phyloP scores from a whole-genome alignment of 805 yeast species.

The Candida ovalis region DNA sequence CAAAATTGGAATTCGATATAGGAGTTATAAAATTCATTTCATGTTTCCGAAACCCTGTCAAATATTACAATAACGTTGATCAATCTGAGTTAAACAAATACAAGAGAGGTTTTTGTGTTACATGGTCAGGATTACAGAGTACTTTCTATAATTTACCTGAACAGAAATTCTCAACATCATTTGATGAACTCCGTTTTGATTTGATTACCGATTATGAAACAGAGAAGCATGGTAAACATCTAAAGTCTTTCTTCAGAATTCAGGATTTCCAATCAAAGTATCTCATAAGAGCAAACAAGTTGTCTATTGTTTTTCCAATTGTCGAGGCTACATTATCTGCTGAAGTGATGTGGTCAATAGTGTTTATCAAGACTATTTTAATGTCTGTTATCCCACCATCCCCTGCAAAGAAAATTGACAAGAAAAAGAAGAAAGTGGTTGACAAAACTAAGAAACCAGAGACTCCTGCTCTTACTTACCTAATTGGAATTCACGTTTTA shows the following conservation, averaged over 20 bases:
- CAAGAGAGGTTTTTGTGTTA: conserved; percentile 26
- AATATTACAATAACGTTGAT: conserved; percentile 26
- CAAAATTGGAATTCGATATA: conserved; percentile 8
- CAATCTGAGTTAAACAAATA: conserved; percentile 26
- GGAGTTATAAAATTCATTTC: conserved; percentile 18
- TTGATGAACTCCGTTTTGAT: conserved; percentile 8
- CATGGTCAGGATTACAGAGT: conserved; percentile 2
- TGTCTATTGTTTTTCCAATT: conserved; percentile 23
- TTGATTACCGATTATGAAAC: conserved; percentile 22
- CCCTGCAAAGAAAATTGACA: neutral
- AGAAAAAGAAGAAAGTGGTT: neutral
- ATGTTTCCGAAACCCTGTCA: conserved; percentile 29
- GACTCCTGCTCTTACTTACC: conserved; percentile 8
- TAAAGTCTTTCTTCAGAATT: conserved; percentile 10
- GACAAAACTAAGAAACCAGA: neutral
- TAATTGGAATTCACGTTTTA: conserved; percentile 21
- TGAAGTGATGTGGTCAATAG: conserved; percentile 30
- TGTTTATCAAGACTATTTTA: conserved; percentile 23
- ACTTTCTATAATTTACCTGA: conserved; percentile 2
- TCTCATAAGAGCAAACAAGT: conserved; percentile 8
- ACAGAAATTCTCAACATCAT: conserved; percentile 7
- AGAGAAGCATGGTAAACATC: conserved; percentile 8
- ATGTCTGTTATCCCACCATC: conserved; percentile 11
- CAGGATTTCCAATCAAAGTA: conserved; percentile 14
- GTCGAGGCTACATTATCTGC: conserved; percentile 25